Evolutionary conservation across 2,329 filamentous ascomycete genomes (phyloP).

Genomic region (Exophiala lecanii-corni): DNA sequence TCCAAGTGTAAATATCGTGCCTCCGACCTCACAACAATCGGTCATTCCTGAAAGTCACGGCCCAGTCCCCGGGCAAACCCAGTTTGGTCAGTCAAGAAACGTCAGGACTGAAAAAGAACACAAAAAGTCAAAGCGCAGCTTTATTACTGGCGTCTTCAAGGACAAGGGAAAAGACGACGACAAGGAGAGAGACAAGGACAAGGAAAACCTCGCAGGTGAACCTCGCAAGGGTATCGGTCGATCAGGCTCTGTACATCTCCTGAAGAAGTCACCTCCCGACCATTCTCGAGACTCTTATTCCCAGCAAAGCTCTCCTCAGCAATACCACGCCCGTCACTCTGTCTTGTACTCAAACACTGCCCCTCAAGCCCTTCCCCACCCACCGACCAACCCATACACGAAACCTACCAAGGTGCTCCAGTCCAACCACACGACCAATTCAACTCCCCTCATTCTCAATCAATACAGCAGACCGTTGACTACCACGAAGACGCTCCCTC

Average conservation of each 20-base stretch:
- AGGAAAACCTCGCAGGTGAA: conserved; percentile 12
- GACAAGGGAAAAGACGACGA: conserved; percentile 24
- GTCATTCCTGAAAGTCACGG: conserved; percentile 8
- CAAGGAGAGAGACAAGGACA: conserved; percentile 21
- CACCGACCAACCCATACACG: conserved; percentile 12
- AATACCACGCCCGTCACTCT: conserved; percentile 16
- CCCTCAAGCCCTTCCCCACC: conserved; percentile 5
- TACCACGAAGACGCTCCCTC: conserved; percentile 26
- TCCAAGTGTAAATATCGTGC: conserved; percentile 22
- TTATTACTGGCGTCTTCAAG: conserved; percentile 22
- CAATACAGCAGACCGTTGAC: conserved; percentile 18
- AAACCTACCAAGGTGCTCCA: conserved; percentile 13
- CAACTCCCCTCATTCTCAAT: conserved; percentile 19
- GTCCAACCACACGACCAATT: conserved; percentile 13
- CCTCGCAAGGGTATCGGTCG: conserved; percentile 21
- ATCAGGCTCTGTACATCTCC: conserved; percentile 24
- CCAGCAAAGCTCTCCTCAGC: conserved; percentile 16
- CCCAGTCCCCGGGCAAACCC: conserved; percentile 8
- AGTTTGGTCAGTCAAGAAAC: conserved; percentile 23
- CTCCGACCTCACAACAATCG: conserved; percentile 16
- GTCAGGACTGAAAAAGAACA: conserved; percentile 23
- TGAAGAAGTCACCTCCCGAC: conserved; percentile 19
- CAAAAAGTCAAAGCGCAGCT: conserved; percentile 22
- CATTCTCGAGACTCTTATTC: conserved; percentile 17
- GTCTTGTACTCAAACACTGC: conserved; percentile 12